Evolutionary conservation across 352 stramenopile genomes (phyloP).

Genomic region (Globisporangium solare): DNA sequence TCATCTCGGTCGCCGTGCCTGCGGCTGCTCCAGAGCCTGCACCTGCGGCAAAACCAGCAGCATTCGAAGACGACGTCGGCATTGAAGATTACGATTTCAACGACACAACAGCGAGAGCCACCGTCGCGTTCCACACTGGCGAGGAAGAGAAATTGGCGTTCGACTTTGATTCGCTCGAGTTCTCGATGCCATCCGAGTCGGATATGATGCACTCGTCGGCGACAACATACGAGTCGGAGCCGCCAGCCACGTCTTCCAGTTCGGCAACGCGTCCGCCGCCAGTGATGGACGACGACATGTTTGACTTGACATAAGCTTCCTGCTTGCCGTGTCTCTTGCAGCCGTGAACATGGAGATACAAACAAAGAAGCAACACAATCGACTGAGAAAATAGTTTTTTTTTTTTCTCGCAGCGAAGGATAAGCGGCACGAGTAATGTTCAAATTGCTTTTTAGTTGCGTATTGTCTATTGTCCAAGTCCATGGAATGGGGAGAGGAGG

Average conservation of each 20-base stretch:
- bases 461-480: no score
- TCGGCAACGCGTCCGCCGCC: constrained; percentile 1
- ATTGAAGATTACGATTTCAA: constrained; percentile 7
- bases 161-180: constrained; percentile 62
- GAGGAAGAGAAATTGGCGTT: constrained; percentile 37
- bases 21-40: no score
- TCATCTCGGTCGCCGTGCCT: no score
- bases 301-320: constrained; percentile 65
- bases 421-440: no score
- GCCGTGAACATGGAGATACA: no score
- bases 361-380: no score
- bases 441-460: no score
- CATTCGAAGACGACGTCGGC: background rate
- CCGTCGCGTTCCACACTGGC: constrained; percentile 18
- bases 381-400: no score
- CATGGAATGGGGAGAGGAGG: no score
- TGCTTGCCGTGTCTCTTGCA: background rate
- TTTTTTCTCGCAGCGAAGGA: no score
- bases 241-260: no score
- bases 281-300: constrained; percentile 51
- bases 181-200: constrained; percentile 45
- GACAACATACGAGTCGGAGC: constrained; percentile 3
- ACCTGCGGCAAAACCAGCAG: no score
- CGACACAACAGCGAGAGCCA: background rate
- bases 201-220: constrained; percentile 12